phyloP scores from a whole-genome alignment of 129 eudicot species.

The Arctium minus region DNA sequence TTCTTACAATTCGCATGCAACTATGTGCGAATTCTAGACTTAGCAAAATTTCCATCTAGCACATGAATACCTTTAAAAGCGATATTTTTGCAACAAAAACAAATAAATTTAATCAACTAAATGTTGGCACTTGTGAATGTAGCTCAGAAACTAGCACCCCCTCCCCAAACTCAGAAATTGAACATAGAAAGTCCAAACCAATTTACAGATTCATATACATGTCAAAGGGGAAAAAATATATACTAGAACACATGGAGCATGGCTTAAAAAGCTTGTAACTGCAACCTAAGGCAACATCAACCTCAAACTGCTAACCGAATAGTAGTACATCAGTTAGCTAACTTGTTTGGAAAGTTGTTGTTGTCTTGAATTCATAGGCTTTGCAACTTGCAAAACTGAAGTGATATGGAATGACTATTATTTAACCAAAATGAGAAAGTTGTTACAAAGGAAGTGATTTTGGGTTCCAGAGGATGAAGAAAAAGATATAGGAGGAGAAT shows the following conservation, averaged over 20 bases:
- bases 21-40: too few relatives aligned
- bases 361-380: neutral
- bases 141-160: too few relatives aligned
- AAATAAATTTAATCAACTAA: too few relatives aligned
- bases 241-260: neutral
- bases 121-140: too few relatives aligned
- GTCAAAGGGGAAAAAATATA: too few relatives aligned
- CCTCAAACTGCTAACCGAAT: conserved; percentile 3
- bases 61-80: too few relatives aligned
- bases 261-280: neutral
- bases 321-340: neutral
- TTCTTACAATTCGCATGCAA: too few relatives aligned
- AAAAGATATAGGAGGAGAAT: neutral
- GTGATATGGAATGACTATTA: neutral
- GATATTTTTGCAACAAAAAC: too few relatives aligned
- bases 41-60: too few relatives aligned
- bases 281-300: neutral
- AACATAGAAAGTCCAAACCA: too few relatives aligned
- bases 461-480: neutral
- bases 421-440: neutral
- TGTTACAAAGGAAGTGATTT: neutral
- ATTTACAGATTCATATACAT: too few relatives aligned
- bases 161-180: too few relatives aligned
- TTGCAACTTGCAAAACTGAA: neutral
- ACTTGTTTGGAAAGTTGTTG: neutral